Percentiles rank a stretch among this genome's conserved stretches.
phyloP scores from a whole-genome alignment of 2,329 filamentous ascomycete species.

The Xylaria sp. region DNA sequence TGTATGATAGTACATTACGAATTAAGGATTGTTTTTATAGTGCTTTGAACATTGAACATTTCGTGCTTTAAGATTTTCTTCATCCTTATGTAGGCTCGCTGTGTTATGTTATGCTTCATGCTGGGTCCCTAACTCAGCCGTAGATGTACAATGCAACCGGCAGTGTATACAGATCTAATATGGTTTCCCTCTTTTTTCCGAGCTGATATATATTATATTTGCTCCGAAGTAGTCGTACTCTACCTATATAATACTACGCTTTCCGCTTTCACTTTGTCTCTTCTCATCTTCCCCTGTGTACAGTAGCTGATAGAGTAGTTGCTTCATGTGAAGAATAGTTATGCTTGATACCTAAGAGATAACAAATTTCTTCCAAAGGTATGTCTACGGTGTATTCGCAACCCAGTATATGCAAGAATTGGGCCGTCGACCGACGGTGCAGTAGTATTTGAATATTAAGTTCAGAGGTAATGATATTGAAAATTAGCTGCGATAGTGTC shows the following conservation, averaged over 20 bases:
- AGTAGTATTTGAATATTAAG: neutral
- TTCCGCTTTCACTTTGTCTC: neutral
- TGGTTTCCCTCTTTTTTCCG: neutral
- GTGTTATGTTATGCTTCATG: neutral
- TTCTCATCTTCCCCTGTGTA: neutral
- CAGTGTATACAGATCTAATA: neutral
- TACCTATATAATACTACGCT: neutral
- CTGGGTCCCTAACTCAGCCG: neutral
- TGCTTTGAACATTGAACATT: conserved; percentile 62
- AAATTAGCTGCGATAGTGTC: neutral
- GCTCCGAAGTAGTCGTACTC: neutral
- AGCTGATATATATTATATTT: neutral
- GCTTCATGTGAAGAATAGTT: neutral
- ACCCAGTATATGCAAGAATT: neutral
- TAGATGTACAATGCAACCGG: neutral
- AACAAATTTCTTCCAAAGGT: neutral
- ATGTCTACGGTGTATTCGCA: neutral
- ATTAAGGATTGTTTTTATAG: conserved; percentile 32
- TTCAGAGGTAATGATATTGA: neutral
- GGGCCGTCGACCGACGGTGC: neutral
- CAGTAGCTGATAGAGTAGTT: neutral
- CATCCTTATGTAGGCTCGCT: neutral
- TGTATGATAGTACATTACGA: conserved; percentile 48
- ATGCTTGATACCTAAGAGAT: neutral
- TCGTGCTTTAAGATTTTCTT: conserved; percentile 50